A percentile compares a stretch with the other conserved stretches of the same genome.
Conservation (phyloP, 371 early-diverging fungal genomes). For the Fennellomyces sp. region DNA sequence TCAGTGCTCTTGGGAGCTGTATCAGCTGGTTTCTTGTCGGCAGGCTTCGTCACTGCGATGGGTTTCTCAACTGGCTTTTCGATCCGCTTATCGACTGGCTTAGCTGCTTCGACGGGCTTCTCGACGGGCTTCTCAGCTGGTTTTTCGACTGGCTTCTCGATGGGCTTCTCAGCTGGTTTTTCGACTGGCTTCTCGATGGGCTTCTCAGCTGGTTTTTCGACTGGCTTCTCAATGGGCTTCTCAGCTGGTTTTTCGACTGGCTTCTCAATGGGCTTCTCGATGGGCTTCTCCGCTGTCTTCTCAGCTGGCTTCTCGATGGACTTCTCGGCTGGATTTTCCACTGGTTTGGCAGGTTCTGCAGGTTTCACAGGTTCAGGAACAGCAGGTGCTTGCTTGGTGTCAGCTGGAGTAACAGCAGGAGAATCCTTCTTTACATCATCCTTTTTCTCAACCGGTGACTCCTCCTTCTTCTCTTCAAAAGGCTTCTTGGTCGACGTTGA, state of each 20-base stretch:
- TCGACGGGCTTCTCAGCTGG: neutral
- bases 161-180: neutral
- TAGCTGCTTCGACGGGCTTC: neutral
- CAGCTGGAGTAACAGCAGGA: no score
- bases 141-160: neutral
- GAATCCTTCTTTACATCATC: neutral
- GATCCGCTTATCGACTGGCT: neutral
- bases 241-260: no score
- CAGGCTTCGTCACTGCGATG: neutral
- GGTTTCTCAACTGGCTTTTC: neutral
- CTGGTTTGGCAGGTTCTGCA: neutral
- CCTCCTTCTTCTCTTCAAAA: neutral
- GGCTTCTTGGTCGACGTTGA: neutral
- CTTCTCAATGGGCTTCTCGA: no score
- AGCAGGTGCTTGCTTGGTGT: neutral
- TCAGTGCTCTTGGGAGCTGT: neutral
- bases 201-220: neutral
- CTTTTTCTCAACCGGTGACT: neutral
- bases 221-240: neutral
- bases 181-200: neutral
- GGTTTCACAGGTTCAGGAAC: neutral
- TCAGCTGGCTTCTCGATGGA: neutral
- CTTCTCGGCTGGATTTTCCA: neutral
- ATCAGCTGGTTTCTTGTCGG: neutral
- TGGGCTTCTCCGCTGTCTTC: neutral